A percentile compares a stretch with the other conserved stretches of the same genome.
Conservation (phyloP, 2,329 filamentous ascomycete species). For the Rhynchosporium agropyri region DNA sequence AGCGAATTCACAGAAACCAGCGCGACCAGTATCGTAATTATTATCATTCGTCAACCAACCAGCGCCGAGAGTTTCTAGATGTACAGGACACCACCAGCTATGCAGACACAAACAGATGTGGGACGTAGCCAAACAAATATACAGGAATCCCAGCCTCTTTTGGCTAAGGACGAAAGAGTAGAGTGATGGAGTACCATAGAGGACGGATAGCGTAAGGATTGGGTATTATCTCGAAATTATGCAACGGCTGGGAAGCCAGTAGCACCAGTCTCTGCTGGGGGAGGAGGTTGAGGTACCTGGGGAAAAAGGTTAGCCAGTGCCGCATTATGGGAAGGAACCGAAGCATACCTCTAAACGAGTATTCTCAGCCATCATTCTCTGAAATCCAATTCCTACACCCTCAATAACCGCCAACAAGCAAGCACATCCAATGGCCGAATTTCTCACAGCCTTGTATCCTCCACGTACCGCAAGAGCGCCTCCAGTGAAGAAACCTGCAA, state of each 20-base stretch:
- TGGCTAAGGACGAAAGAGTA: slow-evolving; percentile 40
- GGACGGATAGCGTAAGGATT: slow-evolving; percentile 29
- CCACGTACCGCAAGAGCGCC: slow-evolving; percentile 90
- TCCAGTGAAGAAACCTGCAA: slow-evolving; percentile 95
- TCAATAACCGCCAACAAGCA: slow-evolving; percentile 95
- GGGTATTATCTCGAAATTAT: slow-evolving; percentile 25
- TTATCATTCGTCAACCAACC: slow-evolving; percentile 29
- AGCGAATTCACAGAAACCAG: slow-evolving; percentile 11
- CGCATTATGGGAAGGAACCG: background rate
- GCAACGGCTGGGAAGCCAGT: slow-evolving; percentile 41
- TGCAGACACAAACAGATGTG: slow-evolving; percentile 36
- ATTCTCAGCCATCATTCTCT: slow-evolving; percentile 89
- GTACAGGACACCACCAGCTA: slow-evolving; percentile 41
- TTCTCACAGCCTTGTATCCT: slow-evolving; percentile 87
- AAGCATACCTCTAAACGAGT: slow-evolving; percentile 74
- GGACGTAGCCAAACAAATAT: slow-evolving; percentile 35
- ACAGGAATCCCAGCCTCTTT: slow-evolving; percentile 36
- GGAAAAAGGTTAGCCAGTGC: slow-evolving; percentile 16
- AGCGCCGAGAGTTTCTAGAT: slow-evolving; percentile 32
- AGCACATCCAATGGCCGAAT: slow-evolving; percentile 94
- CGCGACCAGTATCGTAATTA: slow-evolving; percentile 24
- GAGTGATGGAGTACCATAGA: slow-evolving; percentile 36
- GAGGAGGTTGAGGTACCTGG: slow-evolving; percentile 39
- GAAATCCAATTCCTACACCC: slow-evolving; percentile 94
- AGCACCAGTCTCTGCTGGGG: slow-evolving; percentile 38